Conservation (phyloP, 192 early-diverging fungal genomes). For the Mortierella claussenii region DNA sequence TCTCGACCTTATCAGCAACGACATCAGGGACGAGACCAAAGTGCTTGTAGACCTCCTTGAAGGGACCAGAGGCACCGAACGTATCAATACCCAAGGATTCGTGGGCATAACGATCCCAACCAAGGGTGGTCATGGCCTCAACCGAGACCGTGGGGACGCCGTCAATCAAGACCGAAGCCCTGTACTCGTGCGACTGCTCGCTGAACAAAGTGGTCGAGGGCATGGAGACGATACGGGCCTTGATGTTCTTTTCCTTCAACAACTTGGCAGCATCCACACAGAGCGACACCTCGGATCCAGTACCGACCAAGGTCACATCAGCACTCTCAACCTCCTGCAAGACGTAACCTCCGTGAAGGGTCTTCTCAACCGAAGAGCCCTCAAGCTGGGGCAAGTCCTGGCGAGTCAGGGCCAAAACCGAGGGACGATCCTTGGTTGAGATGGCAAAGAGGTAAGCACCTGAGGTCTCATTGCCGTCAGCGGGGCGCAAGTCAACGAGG, state of each 20-base stretch:
- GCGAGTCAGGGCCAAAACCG: constrained; percentile 88
- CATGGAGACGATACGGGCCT: constrained; percentile 91
- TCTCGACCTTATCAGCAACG: constrained; percentile 80
- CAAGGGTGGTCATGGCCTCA: constrained; percentile 87
- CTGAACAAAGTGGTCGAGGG: constrained; percentile 92
- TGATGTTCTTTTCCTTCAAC: constrained; percentile 67
- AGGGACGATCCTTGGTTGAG: constrained; percentile 72
- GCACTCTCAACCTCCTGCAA: constrained; percentile 73
- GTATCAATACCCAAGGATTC: constrained; percentile 87
- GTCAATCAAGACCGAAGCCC: constrained; percentile 78
- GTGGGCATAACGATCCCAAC: constrained; percentile 95
- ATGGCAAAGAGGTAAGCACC: constrained; percentile 90
- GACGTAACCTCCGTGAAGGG: constrained; percentile 88
- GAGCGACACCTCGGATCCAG: constrained; percentile 93
- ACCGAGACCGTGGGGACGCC: constrained; percentile 89
- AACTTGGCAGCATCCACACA: constrained; percentile 87
- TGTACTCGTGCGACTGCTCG: constrained; percentile 85
- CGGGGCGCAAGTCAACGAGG: constrained; percentile 87
- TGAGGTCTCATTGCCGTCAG: constrained; percentile 94
- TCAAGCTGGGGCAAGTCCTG: constrained; percentile 95
- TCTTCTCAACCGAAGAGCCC: constrained; percentile 82
- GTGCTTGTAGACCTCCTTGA: constrained; percentile 84
- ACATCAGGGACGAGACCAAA: constrained; percentile 85
- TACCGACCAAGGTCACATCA: constrained; percentile 80
- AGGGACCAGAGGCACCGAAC: constrained; percentile 90